These are phyloP conservation scores for Sambucus nigra DNA, from an alignment of 129 eudicot species.

Conservation along the genomic window DNA sequence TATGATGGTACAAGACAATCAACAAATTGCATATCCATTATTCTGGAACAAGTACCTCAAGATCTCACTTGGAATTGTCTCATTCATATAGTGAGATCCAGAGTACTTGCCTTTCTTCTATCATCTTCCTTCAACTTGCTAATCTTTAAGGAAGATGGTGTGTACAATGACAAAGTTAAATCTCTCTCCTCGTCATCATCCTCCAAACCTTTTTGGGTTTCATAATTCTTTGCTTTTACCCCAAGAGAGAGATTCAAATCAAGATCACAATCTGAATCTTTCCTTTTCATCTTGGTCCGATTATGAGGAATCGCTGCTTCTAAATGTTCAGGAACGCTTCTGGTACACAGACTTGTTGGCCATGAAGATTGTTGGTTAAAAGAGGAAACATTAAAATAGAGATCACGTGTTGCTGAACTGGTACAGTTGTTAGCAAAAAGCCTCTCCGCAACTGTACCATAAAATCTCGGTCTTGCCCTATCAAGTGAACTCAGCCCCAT, in stretches of 20 bases:
- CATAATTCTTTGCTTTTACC: constrained; percentile 17
- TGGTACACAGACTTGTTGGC: constrained; percentile 18
- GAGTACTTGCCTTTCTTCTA: constrained; percentile 73
- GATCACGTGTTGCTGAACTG: constrained; percentile 21
- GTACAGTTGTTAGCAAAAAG: constrained; percentile 27
- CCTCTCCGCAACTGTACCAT: constrained; percentile 32
- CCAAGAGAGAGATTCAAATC: constrained; percentile 58
- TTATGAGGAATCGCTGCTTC: constrained; percentile 7
- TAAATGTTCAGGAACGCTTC: constrained; percentile 14
- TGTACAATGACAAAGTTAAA: constrained; percentile 45
- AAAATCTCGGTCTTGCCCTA: constrained; percentile 34
- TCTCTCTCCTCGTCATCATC: constrained; percentile 22
- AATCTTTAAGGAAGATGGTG: constrained; percentile 26
- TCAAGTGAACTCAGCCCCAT: constrained; percentile 17
- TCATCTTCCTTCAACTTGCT: constrained; percentile 22
- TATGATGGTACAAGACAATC: constrained; percentile 29
- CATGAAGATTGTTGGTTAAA: constrained; percentile 18
- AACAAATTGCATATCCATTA: constrained; percentile 21
- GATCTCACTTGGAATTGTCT: constrained; percentile 94
- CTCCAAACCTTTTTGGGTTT: constrained; percentile 8
- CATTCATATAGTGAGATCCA: constrained; percentile 97
- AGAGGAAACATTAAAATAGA: constrained; percentile 14
- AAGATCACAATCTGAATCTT: constrained; percentile 28
- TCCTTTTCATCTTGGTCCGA: constrained; percentile 29
- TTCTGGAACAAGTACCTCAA: constrained; percentile 73